Conservation (phyloP, 1,284 basidiomycete genomes). For the Mycena citricolor region DNA sequence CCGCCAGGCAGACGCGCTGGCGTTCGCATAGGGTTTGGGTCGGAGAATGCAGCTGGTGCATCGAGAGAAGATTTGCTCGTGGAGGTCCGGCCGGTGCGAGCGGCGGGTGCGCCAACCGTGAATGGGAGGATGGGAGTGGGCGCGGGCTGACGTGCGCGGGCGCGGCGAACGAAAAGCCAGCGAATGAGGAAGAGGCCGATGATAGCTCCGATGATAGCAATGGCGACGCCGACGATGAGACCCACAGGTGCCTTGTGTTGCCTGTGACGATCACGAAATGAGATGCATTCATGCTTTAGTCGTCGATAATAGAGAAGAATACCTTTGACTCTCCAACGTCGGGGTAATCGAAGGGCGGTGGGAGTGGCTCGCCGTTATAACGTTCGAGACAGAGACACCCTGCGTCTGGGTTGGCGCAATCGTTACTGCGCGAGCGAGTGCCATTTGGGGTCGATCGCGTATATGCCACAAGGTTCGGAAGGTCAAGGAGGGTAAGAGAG, state of each 20-base stretch:
- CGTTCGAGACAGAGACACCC: slow-evolving; percentile 9
- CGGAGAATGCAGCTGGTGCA: background rate
- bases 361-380: slow-evolving; percentile 4
- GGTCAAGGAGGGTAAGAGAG: too few species aligned
- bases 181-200: slow-evolving; percentile 13
- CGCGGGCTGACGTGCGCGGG: background rate
- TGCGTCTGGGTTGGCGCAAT: slow-evolving; percentile 5
- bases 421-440: too few species aligned
- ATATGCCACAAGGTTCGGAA: too few species aligned
- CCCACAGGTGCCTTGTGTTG: slow-evolving; percentile 13
- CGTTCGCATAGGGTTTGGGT: background rate
- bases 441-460: too few species aligned
- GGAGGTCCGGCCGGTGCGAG: background rate
- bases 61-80: too few species aligned
- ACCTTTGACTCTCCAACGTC: background rate
- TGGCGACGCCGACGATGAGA: slow-evolving; percentile 16
- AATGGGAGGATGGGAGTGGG: background rate
- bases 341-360: slow-evolving; percentile 5
- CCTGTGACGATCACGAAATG: background rate
- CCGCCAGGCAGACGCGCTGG: background rate
- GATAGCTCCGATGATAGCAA: slow-evolving; percentile 11
- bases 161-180: slow-evolving; percentile 17
- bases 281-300: too few species aligned
- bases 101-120: too few species aligned
- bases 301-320: too few species aligned